Conservation (phyloP, 495 filamentous ascomycete genomes). For the Lindgomyces ingoldianus region DNA sequence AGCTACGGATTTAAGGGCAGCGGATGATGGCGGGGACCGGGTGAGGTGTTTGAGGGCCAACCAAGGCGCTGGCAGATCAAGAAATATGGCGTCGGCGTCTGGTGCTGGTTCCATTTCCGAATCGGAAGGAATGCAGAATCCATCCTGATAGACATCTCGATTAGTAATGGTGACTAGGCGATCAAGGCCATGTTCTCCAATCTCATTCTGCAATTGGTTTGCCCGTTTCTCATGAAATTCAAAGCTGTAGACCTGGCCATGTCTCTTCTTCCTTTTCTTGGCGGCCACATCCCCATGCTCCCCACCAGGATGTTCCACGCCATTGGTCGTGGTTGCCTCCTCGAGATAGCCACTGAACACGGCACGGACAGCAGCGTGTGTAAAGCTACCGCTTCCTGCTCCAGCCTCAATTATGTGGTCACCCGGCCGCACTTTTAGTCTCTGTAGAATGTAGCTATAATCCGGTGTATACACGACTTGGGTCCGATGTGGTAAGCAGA, state of each 20-base stretch:
- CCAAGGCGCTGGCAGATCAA: constrained; percentile 93
- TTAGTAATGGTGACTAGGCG: constrained; percentile 78
- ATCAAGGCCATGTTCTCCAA: constrained; percentile 71
- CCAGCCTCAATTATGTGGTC: constrained; percentile 86
- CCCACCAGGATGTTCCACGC: constrained; percentile 15
- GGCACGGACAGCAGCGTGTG: constrained; percentile 82
- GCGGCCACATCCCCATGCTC: neutral
- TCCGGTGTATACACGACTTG: constrained; percentile 98
- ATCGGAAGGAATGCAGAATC: constrained; percentile 55
- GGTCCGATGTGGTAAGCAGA: constrained; percentile 85
- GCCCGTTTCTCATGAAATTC: constrained; percentile 85
- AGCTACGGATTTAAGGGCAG: constrained; percentile 10
- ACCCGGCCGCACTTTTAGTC: constrained; percentile 79
- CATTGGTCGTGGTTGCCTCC: neutral
- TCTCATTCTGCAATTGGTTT: constrained; percentile 69
- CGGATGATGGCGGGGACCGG: constrained; percentile 50
- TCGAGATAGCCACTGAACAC: constrained; percentile 79
- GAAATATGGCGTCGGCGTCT: constrained; percentile 77
- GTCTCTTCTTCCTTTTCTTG: constrained; percentile 44
- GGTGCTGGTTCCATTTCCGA: constrained; percentile 53
- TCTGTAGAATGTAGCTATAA: constrained; percentile 91
- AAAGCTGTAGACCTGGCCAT: constrained; percentile 85
- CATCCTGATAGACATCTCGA: constrained; percentile 86
- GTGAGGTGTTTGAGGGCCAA: constrained; percentile 82
- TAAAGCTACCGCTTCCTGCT: constrained; percentile 92